These are phyloP conservation scores for Termitomyces sp. DNA, from an alignment of 768 basidiomycete species.

Conservation along the genomic window DNA sequence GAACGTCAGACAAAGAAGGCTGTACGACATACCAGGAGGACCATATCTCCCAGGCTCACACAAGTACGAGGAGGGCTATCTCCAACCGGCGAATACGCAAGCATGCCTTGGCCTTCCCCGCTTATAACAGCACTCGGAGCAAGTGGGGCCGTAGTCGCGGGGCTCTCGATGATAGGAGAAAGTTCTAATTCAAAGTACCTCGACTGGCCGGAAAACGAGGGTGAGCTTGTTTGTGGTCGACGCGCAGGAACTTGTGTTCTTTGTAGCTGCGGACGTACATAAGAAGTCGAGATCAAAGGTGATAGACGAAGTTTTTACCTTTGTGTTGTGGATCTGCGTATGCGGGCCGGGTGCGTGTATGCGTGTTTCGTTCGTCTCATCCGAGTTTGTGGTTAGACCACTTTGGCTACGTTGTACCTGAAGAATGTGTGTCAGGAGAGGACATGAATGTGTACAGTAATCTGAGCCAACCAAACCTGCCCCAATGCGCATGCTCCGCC, in stretches of 20 bases:
- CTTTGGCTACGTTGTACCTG: not conserved
- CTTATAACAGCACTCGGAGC: conserved; percentile 6
- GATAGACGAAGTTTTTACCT: not conserved
- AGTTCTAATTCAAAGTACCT: conserved; percentile 11
- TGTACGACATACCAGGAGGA: not conserved
- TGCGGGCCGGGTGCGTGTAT: too few species aligned
- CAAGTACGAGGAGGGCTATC: not conserved
- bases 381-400: not conserved
- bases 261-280: not conserved
- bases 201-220: conserved; percentile 6
- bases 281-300: not conserved
- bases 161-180: conserved; percentile 12
- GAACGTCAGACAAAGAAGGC: not conserved
- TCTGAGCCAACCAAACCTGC: not conserved
- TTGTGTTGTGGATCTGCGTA: not conserved
- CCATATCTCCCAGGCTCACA: conserved; percentile 1
- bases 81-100: not conserved
- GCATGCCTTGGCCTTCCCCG: not conserved
- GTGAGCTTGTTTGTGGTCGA: not conserved
- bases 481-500: not conserved
- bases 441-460: not conserved
- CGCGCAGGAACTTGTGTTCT: not conserved
- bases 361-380: not conserved
- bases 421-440: not conserved
- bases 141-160: not conserved